Percentiles rank a stretch among this genome's conserved stretches.
Conservation (phyloP, 2,329 filamentous ascomycete species). For the Diaporthe ilicicola region DNA sequence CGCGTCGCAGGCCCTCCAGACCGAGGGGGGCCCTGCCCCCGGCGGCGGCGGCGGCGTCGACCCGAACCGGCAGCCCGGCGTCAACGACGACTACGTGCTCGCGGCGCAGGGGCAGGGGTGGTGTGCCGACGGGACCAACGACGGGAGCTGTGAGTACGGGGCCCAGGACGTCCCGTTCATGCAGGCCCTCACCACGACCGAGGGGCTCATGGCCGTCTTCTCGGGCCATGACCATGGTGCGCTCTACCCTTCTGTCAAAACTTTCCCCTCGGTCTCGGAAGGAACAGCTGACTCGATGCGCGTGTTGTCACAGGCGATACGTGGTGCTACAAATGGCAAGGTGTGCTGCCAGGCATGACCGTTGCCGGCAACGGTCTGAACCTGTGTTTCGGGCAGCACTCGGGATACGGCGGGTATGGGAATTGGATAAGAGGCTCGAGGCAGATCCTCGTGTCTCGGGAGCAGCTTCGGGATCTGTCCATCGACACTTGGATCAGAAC, state of each 20-base stretch:
- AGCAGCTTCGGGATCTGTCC: slow-evolving; percentile 36
- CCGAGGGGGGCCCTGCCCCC: slow-evolving; percentile 10
- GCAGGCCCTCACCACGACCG: slow-evolving; percentile 58
- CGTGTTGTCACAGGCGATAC: slow-evolving; percentile 48
- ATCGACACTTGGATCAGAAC: slow-evolving; percentile 62
- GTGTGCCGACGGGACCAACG: slow-evolving; percentile 39
- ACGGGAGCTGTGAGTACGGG: slow-evolving; percentile 42
- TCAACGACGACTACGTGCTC: slow-evolving; percentile 44
- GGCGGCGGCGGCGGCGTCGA: no score
- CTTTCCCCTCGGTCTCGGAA: background rate
- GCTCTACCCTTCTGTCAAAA: background rate
- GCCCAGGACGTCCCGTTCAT: slow-evolving; percentile 64
- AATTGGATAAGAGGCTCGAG: slow-evolving; percentile 66
- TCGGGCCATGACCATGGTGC: slow-evolving; percentile 65
- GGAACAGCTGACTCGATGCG: background rate
- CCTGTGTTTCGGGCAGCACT: slow-evolving; percentile 65
- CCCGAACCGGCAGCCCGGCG: slow-evolving; percentile 42
- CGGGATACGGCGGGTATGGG: slow-evolving; percentile 76
- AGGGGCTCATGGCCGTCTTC: slow-evolving; percentile 61
- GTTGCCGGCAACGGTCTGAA: slow-evolving; percentile 48
- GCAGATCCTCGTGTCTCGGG: slow-evolving; percentile 51
- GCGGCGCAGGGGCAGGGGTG: slow-evolving; percentile 45
- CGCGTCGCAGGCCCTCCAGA: slow-evolving; percentile 42
- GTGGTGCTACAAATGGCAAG: slow-evolving; percentile 55
- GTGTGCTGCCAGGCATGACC: slow-evolving; percentile 34